Base-by-base conservation (phyloP, 2,329 filamentous ascomycete genomes). In the Pyrenochaeta sp. region DNA sequence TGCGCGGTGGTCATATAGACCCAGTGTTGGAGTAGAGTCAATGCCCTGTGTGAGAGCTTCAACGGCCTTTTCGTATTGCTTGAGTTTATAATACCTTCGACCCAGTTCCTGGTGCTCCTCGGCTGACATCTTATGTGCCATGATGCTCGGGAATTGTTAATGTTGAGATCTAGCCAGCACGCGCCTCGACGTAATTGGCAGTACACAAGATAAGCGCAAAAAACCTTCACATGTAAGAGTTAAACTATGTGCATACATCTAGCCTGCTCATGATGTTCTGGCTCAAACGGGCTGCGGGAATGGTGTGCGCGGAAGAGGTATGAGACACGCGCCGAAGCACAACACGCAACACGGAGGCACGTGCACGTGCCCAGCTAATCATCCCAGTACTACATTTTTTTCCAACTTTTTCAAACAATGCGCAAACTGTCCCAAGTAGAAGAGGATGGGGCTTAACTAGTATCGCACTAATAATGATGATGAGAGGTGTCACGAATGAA, bases 1-100 rank as follows among this genome's bases (percentile, higher is more conserved):
- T 32, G 83, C 81, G 43, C 85, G 81, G 54, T 82, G 80, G 66
- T 87, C 84, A 41, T 84, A 74, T 27, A 86, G 73, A 51, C 50
- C 53, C 11, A 69, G 39, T 3, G 58, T 62, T n/a, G 68, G 67
- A n/a, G 60, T 56, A 4, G 52, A 56, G 23, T 74, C 63, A 33
- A 74, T 71, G 30, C 58, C 74, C 14, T 67, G 56, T 7, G 69
- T 71, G 49, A 77, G 76, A 1, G 68, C 67, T 41, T 72, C 63
- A 3, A 72, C 45, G 0, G 74, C 75, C 17, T 72, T 66, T 12
- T 72, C 62, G 45, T 73, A 76, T 33, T 75, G 63, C 36, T 72
- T 75, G 29, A 68, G 61, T 41, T 69, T 72, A 54, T 75, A 77
- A 58, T 74, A 75, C 3, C 59, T 52, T 31, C 66, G 67, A 1